A percentile compares a stretch with the other conserved stretches of the same genome.
Conservation (phyloP, 768 basidiomycete species). For the Glaciozyma antarctica region DNA sequence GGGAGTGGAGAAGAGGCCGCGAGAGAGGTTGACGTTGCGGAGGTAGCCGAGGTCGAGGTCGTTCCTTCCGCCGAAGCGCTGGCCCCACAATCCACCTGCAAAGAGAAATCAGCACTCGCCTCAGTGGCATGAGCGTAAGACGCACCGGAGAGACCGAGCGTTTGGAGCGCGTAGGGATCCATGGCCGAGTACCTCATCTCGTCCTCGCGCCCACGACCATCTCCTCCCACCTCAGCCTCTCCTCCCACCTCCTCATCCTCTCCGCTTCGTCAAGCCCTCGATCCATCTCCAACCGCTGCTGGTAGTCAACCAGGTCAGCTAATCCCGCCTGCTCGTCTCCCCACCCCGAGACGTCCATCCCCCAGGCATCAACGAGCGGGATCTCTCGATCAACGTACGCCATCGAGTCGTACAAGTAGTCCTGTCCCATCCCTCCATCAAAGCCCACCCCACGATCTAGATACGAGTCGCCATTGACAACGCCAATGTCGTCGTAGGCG, state of each 20-base stretch:
- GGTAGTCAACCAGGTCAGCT: constrained; percentile 20
- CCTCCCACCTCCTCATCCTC: constrained; percentile 18
- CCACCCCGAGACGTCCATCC: not conserved
- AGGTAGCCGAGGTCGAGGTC: constrained; percentile 20
- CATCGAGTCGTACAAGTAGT: not conserved
- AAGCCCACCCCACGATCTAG: not conserved
- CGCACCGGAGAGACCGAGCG: constrained; percentile 12
- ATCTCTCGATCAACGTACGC: not conserved
- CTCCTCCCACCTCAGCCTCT: constrained; percentile 19
- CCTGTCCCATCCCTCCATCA: not conserved
- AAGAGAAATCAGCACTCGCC: not conserved
- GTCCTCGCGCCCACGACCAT: constrained; percentile 7
- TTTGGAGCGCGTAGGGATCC: not conserved
- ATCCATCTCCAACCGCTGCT: constrained; percentile 22
- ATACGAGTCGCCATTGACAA: not conserved
- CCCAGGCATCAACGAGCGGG: constrained; percentile 1
- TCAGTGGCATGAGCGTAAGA: too few species aligned
- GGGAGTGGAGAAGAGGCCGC: constrained; percentile 15
- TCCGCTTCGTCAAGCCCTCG: constrained; percentile 3
- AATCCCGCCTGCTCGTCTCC: constrained; percentile 14
- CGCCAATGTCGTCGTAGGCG: not conserved
- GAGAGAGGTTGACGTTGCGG: constrained; percentile 7
- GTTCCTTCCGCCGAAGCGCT: constrained; percentile 6
- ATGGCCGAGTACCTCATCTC: not conserved
- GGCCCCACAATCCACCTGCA: constrained; percentile 16